phyloP scores from a whole-genome alignment of 495 filamentous ascomycete genomes.

The Penicillium goetzii region DNA sequence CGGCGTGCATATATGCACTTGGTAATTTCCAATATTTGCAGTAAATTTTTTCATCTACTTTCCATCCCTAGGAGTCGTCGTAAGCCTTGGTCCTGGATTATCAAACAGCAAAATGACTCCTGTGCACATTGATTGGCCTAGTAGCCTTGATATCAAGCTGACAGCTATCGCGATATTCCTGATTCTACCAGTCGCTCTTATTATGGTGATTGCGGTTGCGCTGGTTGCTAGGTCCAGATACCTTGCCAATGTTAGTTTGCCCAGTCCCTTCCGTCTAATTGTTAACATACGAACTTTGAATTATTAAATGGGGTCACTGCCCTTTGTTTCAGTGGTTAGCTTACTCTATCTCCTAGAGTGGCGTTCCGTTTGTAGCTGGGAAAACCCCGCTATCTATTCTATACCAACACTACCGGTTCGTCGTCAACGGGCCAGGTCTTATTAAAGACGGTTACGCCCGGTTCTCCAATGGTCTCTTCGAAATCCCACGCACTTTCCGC shows the following conservation, averaged over 20 bases:
- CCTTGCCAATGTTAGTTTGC: slow-evolving; percentile 24
- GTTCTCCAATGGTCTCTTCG: slow-evolving; percentile 25
- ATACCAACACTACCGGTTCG: slow-evolving; percentile 30
- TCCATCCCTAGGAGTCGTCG: neutral
- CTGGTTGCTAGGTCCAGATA: slow-evolving; percentile 23
- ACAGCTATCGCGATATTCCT: slow-evolving; percentile 8
- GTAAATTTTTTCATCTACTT: neutral
- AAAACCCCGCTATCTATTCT: slow-evolving; percentile 19
- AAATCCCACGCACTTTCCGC: slow-evolving; percentile 34
- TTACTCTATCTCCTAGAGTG: slow-evolving; percentile 8
- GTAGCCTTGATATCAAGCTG: neutral
- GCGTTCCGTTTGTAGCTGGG: slow-evolving; percentile 18
- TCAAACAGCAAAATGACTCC: neutral
- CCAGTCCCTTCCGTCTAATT: neutral
- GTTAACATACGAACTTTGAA: too few relatives aligned
- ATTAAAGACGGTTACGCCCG: slow-evolving; percentile 26
- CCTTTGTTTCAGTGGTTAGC: neutral
- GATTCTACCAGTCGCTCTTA: neutral
- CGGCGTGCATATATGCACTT: neutral
- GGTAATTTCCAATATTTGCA: neutral
- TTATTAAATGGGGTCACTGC: too few relatives aligned
- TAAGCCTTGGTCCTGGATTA: neutral
- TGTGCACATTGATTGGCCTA: neutral
- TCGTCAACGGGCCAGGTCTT: slow-evolving; percentile 25
- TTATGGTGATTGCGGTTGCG: slow-evolving; percentile 6